Conservation (phyloP, 2,329 filamentous ascomycete species). For the Fusarium domesticum region DNA sequence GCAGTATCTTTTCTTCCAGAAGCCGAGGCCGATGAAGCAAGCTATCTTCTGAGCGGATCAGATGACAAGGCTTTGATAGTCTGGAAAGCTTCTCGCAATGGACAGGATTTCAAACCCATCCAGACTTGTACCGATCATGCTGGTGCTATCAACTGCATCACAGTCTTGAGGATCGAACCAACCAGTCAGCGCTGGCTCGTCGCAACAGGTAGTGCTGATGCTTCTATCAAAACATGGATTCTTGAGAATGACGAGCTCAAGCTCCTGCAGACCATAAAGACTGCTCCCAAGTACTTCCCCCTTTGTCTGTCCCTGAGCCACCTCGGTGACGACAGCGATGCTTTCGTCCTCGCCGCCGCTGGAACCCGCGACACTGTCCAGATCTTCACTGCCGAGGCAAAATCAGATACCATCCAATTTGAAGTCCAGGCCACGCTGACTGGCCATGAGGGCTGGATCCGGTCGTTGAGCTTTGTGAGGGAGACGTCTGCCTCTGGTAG, state of each 20-base stretch:
- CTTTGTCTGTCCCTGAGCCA: slow-evolving; percentile 67
- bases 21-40: slow-evolving; percentile 42
- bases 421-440: slow-evolving; percentile 71
- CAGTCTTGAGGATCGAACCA: slow-evolving; percentile 37
- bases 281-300: slow-evolving; percentile 78
- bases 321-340: slow-evolving; percentile 51
- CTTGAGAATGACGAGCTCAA: slow-evolving; percentile 49
- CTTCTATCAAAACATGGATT: slow-evolving; percentile 67
- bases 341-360: slow-evolving; percentile 73
- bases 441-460: slow-evolving; percentile 93
- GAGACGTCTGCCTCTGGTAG: slow-evolving; percentile 54
- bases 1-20: slow-evolving; percentile 72
- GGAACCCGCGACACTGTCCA: slow-evolving; percentile 83
- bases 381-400: slow-evolving; percentile 62
- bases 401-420: slow-evolving; percentile 50
- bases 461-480: slow-evolving; percentile 74
- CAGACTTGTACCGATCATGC: slow-evolving; percentile 62
- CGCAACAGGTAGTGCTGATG: slow-evolving; percentile 79
- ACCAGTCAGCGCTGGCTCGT: slow-evolving; percentile 47
- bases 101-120: slow-evolving; percentile 38
- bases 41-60: slow-evolving; percentile 72
- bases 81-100: slow-evolving; percentile 52
- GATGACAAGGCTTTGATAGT: slow-evolving; percentile 75
- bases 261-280: slow-evolving; percentile 67
- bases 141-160: slow-evolving; percentile 71